Evolutionary conservation across 1,139 yeast genomes (phyloP), one percentile per base, ranked within the genome.

Genomic region (Chernovozyma sophiae-reginae): DNA sequence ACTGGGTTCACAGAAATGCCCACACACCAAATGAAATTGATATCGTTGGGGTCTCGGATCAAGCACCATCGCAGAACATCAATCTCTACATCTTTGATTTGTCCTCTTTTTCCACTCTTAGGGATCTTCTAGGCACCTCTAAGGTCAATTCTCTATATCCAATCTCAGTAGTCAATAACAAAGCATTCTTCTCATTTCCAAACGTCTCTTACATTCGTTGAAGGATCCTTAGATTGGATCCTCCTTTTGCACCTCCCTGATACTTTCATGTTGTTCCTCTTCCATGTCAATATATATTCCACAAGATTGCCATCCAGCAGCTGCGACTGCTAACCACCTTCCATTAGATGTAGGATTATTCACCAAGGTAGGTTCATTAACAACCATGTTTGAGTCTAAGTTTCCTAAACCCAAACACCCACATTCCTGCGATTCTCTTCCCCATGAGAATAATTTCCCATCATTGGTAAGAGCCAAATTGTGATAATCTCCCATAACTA

Each of bases 281-380:
- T 20, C 31, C 6, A 16, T 23, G n/a, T 33, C 39, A n/a, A 60
- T 52, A 35, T 48, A 62, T 14, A 66, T 55, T 1, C 72, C 92
- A 31, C 81, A 79, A 1, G 87, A 77, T 40, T 84, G 94, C 94
- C 92, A 84, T 2, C 95, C 95, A n/a, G 81, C 77, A 11, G 87
- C 85, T 2, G 84, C 71, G 33, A 80, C 69, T 1, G 77, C 75
- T 43, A 51, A 48, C 75, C 75, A 54, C 47, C 68, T 62, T 0
- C 77, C 78, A 2, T 54, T 54, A 4, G 45, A 43, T 15, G 10
- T 22, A n/a, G 40, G 40, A 11, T 15, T 14, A 4, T 30, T 26
- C 11, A 37, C 40, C 6, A 12, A 27, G n/a, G 29, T 30, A 2
- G 40, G 40, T 3, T 12, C 26, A 16, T 24, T 5, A 10, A 37